Base-by-base conservation (phyloP, 441 rosid species). In the Brassica hybrid region DNA sequence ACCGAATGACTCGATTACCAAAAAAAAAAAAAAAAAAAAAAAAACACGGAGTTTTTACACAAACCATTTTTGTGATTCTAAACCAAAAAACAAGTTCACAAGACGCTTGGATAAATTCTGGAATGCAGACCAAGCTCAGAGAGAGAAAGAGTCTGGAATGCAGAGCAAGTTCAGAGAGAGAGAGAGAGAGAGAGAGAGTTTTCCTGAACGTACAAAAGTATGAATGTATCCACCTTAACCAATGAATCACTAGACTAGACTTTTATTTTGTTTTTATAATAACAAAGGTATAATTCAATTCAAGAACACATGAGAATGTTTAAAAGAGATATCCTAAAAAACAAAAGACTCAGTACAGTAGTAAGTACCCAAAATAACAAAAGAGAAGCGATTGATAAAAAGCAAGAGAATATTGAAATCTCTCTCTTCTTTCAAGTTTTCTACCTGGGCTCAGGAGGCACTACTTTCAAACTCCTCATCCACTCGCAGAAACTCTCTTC, bases 401-500 rank as follows among this genome's bases (percentile, higher is more conserved):
- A 43, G 14, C 19, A 17, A 43, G n/a, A 36, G n/a, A 34, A 64
- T 2, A 73, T 12, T 1, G 57, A 74, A 57, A 2, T 0, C 7
- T 25, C n/a, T 57, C 32, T 32, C 58, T 50, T 48, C 57, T 54
- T 10, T 57, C 10, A 3, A 16, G 21, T 52, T 16, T 30, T 67
- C 73, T 85, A 93, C 83, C 90, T 86, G 41, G 98, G 95, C 81
- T 93, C 97, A 2, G 99, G 97, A 25, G 99, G 96, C 72, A 89
- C 84, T 45, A 91, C 88, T 84, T 88, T 91, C 88, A 96, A 81
- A 73, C 88, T 84, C 21, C 85, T 88, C 87, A 88, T 92, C 99
- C 98, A 96, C 82, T 96, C 96, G 3, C 97, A 94, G 80, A 88
- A 87, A 83, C 99, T 96, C 7, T 90, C 94, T 83, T 96, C 98